phyloP scores from a whole-genome alignment of 2,329 filamentous ascomycete genomes.

The Apiospora marii region DNA sequence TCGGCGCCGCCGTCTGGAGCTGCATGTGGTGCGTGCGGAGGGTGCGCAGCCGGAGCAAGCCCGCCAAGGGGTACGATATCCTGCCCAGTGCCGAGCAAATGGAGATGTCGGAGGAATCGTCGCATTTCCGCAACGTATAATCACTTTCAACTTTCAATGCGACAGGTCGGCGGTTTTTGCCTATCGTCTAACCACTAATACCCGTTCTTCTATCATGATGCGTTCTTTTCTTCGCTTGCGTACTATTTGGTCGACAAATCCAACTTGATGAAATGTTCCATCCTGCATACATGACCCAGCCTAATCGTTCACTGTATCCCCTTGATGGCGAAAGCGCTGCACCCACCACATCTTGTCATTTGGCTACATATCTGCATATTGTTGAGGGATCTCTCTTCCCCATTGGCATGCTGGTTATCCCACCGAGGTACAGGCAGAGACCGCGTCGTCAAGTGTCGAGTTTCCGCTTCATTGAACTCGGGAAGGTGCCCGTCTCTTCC shows the following conservation, averaged over 20 bases:
- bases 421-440: too few species aligned
- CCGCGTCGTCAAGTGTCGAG: too few species aligned
- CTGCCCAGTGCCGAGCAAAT: background rate
- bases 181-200: background rate
- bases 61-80: background rate
- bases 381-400: too few species aligned
- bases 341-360: too few species aligned
- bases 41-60: slow-evolving; percentile 12
- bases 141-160: background rate
- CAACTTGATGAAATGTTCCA: too few species aligned
- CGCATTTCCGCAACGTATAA: background rate
- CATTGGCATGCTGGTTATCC: too few species aligned
- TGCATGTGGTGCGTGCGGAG: slow-evolving; percentile 22
- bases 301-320: background rate
- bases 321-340: too few species aligned
- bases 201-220: background rate
- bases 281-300: background rate
- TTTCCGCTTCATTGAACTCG: too few species aligned
- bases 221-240: background rate
- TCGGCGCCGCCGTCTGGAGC: background rate
- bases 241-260: background rate
- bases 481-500: too few species aligned
- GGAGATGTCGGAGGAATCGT: background rate
- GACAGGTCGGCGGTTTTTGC: background rate
- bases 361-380: too few species aligned